These are phyloP conservation scores for Salvia splendens DNA, from an alignment of 257 asterid species.

Conservation along the genomic window DNA sequence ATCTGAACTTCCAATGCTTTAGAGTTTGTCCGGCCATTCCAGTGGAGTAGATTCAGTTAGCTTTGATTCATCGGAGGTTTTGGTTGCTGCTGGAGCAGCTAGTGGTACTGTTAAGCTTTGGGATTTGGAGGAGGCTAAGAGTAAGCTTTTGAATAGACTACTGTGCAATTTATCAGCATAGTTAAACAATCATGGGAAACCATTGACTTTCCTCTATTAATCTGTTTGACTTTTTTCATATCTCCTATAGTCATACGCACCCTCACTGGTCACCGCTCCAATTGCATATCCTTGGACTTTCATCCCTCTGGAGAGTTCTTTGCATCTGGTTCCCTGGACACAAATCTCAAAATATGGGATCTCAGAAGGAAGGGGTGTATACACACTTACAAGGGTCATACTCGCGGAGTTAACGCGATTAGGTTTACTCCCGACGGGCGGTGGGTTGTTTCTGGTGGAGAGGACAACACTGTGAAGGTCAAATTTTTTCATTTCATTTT, in stretches of 20 bases:
- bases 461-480: constrained; percentile 97
- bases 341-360: constrained; percentile 98
- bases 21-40: constrained; percentile 98
- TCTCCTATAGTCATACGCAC: constrained; percentile 75
- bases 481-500: constrained; percentile 27
- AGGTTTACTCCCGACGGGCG: constrained; percentile 99
- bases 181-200: constrained; percentile 16
- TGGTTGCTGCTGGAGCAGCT: constrained; percentile 99
- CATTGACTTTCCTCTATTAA: not conserved
- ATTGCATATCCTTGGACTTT: constrained; percentile 94
- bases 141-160: constrained; percentile 45
- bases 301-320: constrained; percentile 98
- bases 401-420: constrained; percentile 88
- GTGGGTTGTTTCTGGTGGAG: constrained; percentile 99
- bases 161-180: constrained; percentile 19
- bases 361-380: constrained; percentile 93
- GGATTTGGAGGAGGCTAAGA: constrained; percentile 98
- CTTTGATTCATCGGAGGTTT: constrained; percentile 93
- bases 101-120: constrained; percentile 98
- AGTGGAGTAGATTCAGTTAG: constrained; percentile 98
- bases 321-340: constrained; percentile 98
- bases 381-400: constrained; percentile 99
- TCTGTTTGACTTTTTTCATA: constrained; percentile 27
- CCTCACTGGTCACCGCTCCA: constrained; percentile 97
- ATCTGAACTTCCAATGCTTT: constrained; percentile 38